phyloP scores from a whole-genome alignment of 1,139 yeast species.

The Yamadazyma membranifaciens region DNA sequence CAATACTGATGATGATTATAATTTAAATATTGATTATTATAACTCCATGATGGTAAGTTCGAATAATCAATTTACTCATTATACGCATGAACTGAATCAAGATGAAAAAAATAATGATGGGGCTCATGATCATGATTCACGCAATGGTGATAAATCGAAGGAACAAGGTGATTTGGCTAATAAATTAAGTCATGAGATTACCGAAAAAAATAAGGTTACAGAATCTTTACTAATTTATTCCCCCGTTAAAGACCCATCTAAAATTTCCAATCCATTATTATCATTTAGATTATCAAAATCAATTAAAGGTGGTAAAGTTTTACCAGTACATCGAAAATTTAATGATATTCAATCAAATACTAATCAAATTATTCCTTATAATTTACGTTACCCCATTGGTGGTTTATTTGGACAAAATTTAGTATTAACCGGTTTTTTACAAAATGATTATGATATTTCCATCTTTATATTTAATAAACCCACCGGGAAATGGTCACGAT shows the following conservation, averaged over 20 bases:
- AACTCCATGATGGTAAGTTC: slow-evolving; percentile 34
- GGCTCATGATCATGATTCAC: background rate
- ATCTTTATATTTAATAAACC: slow-evolving; percentile 59
- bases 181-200: background rate
- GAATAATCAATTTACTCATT: slow-evolving; percentile 28
- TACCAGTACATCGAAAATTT: slow-evolving; percentile 26
- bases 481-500: slow-evolving; percentile 63
- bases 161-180: background rate
- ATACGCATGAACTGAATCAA: slow-evolving; percentile 6
- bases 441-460: slow-evolving; percentile 53
- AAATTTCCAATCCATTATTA: slow-evolving; percentile 31
- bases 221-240: slow-evolving; percentile 41
- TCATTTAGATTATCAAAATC: slow-evolving; percentile 35
- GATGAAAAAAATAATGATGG: background rate
- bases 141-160: background rate
- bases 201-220: slow-evolving; percentile 11
- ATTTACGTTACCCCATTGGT: slow-evolving; percentile 54
- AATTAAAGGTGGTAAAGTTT: slow-evolving; percentile 30
- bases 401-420: slow-evolving; percentile 65
- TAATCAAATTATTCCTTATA: slow-evolving; percentile 26
- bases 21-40: slow-evolving; percentile 30
- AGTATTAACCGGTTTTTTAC: slow-evolving; percentile 57
- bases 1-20: slow-evolving; percentile 19
- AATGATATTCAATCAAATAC: slow-evolving; percentile 10
- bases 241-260: slow-evolving; percentile 24